Conservation (phyloP, 106 monocot species). For the Triglochin maritima region DNA sequence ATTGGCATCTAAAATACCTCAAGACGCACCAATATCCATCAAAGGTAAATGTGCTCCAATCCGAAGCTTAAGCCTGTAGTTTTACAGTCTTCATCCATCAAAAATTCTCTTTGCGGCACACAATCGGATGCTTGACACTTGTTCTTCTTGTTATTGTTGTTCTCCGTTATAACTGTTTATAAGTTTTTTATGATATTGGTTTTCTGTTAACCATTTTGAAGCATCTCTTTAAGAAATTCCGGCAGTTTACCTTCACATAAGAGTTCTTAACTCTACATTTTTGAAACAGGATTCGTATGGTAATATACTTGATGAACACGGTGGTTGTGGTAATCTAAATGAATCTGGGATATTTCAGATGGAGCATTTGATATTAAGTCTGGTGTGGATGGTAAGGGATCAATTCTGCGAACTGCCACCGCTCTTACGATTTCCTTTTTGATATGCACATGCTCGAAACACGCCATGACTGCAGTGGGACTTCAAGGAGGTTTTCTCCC, state of each 20-base stretch:
- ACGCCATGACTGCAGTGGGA: constrained; percentile 6
- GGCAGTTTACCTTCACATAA: too few relatives aligned
- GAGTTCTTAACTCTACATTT: too few relatives aligned
- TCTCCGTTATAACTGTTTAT: too few relatives aligned
- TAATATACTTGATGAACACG: too few relatives aligned
- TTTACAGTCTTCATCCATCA: too few relatives aligned
- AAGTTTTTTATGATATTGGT: too few relatives aligned
- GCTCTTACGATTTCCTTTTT: constrained; percentile 59
- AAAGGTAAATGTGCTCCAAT: constrained; percentile 10
- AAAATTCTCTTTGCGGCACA: not conserved
- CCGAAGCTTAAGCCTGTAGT: too few relatives aligned
- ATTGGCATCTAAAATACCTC: constrained; percentile 59
- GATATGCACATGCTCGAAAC: constrained; percentile 47
- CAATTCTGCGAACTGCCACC: constrained; percentile 43
- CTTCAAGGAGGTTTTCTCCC: constrained; percentile 71
- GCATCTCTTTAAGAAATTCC: too few relatives aligned
- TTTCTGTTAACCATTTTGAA: too few relatives aligned
- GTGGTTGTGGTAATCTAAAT: not conserved
- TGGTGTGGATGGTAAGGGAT: constrained; percentile 26
- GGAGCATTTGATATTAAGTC: constrained; percentile 6
- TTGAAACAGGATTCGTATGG: too few relatives aligned
- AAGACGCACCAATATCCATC: constrained; percentile 31
- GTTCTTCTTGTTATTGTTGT: too few relatives aligned
- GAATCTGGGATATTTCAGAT: constrained; percentile 18
- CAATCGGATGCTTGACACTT: too few relatives aligned